Evolutionary conservation across 495 filamentous ascomycete species (phyloP).

Genomic region (Neurospora sp.): DNA sequence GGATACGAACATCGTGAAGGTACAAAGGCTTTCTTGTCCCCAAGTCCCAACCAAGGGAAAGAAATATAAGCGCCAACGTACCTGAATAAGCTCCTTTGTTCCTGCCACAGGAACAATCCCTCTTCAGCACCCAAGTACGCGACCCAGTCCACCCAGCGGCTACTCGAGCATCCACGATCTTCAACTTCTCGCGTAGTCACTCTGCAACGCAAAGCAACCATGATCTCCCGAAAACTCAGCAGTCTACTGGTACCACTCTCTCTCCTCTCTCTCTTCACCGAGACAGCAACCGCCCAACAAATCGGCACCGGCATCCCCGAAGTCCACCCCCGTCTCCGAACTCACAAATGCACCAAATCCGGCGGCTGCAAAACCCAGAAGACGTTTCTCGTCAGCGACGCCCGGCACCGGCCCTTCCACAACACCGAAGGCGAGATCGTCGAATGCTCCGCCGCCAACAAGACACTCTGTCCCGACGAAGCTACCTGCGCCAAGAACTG

Average conservation of each 20-base stretch:
- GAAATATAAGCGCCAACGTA: not conserved
- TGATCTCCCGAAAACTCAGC: not conserved
- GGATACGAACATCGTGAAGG: not conserved
- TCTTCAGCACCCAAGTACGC: not conserved
- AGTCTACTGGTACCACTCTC: conserved; percentile 1
- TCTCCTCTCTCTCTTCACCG: conserved; percentile 4
- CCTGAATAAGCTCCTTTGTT: not conserved
- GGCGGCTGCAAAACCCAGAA: conserved; percentile 35
- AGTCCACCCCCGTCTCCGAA: conserved; percentile 38
- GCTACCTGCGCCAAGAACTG: conserved; percentile 42
- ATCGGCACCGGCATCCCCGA: conserved; percentile 30
- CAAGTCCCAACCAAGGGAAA: not conserved
- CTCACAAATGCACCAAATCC: conserved; percentile 37
- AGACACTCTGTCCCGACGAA: conserved; percentile 37
- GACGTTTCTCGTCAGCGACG: conserved; percentile 42
- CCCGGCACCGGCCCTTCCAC: conserved; percentile 39
- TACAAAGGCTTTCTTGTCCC: not conserved
- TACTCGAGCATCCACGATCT: not conserved
- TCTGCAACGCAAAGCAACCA: not conserved
- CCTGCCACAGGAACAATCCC: not conserved
- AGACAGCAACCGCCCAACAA: conserved; percentile 8
- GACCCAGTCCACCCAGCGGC: not conserved
- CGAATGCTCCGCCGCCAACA: conserved; percentile 34
- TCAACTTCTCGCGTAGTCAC: not conserved
- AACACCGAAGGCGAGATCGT: conserved; percentile 19